phyloP scores from a whole-genome alignment of 2,329 filamentous ascomycete species.

The Zalaria obscura region DNA sequence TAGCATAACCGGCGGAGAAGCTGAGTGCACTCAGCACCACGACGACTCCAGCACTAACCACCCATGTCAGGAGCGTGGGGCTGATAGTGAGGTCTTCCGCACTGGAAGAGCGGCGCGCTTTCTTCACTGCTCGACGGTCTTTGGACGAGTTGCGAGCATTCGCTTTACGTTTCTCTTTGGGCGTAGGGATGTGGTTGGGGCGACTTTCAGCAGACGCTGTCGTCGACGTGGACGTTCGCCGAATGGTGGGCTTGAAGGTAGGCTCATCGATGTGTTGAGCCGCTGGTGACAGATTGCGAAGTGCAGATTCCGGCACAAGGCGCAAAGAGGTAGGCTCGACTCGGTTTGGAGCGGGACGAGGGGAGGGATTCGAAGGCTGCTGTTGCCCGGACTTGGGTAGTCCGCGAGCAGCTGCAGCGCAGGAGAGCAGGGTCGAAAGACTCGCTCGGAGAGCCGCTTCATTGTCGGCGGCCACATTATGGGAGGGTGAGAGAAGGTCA shows the following conservation, averaged over 20 bases:
- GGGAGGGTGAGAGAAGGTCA: conserved; percentile 58
- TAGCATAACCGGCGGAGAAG: conserved; percentile 49
- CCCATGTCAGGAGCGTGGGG: conserved; percentile 51
- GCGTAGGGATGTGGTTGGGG: conserved; percentile 10
- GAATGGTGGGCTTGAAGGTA: conserved; percentile 21
- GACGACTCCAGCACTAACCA: conserved; percentile 50
- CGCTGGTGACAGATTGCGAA: conserved; percentile 16
- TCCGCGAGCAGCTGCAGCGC: conserved; percentile 75
- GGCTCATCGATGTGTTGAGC: conserved; percentile 13
- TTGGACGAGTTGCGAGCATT: conserved; percentile 25
- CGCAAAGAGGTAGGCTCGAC: conserved; percentile 40
- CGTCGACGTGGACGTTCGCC: conserved; percentile 16
- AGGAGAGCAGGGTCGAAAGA: conserved; percentile 90
- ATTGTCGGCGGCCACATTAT: conserved; percentile 60
- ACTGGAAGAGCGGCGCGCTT: conserved; percentile 19
- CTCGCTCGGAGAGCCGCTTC: conserved; percentile 86
- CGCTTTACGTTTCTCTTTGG: conserved; percentile 33
- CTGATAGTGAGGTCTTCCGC: conserved; percentile 23
- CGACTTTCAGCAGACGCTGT: conserved; percentile 13
- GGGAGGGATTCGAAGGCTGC: conserved; percentile 12
- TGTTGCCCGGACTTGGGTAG: conserved; percentile 48
- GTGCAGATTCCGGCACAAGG: conserved; percentile 44
- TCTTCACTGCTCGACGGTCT: conserved; percentile 30
- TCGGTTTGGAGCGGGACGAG: conserved; percentile 15
- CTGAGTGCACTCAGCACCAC: conserved; percentile 50